These are phyloP conservation scores for Tuber microsphaerosporum DNA, from an alignment of 495 filamentous ascomycete genomes.

Conservation along the genomic window DNA sequence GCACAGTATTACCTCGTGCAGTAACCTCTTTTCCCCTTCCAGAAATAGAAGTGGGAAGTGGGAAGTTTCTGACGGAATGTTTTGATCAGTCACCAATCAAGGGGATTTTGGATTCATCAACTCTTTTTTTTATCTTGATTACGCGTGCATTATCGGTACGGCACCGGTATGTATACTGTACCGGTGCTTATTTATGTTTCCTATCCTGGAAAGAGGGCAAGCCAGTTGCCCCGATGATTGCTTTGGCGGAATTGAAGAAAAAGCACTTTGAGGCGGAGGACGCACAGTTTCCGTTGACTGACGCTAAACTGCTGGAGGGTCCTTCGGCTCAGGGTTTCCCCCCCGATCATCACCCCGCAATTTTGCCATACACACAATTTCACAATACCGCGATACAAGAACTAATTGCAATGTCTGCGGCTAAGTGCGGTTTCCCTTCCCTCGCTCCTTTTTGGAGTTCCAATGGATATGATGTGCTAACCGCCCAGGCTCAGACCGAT, in stretches of 20 bases:
- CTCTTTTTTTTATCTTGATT: too few relatives aligned
- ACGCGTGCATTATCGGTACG: too few relatives aligned
- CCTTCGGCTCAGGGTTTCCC: background rate
- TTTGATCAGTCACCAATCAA: background rate
- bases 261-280: background rate
- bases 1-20: too few relatives aligned
- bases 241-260: background rate
- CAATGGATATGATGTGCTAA: background rate
- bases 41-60: too few relatives aligned
- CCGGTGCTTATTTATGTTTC: too few relatives aligned
- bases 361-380: background rate
- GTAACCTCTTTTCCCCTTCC: too few relatives aligned
- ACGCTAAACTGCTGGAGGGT: background rate
- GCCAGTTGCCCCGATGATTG: background rate
- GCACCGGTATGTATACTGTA: too few relatives aligned
- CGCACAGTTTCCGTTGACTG: background rate
- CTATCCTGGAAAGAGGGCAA: background rate
- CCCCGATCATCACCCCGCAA: background rate
- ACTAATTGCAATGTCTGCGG: background rate
- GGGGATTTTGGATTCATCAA: background rate
- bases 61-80: background rate
- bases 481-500: conserved; percentile 47
- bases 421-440: background rate
- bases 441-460: background rate
- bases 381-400: background rate